Evolutionary conservation across 371 early-diverging fungal species (phyloP).

Genomic region (Actinomucor elegans): DNA sequence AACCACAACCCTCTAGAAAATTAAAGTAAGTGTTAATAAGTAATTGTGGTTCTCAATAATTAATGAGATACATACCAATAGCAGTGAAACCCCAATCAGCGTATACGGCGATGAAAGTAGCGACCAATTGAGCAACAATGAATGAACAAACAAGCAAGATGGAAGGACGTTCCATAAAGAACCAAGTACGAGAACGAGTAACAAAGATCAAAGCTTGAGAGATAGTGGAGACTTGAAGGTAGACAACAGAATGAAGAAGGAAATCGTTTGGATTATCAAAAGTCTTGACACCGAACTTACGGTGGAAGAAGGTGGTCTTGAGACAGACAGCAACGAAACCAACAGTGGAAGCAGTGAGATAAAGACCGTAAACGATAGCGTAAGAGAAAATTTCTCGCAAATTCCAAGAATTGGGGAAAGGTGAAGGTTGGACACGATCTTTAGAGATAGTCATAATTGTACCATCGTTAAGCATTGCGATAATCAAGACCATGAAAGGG

Average conservation of each 20-base stretch:
- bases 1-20: conserved; percentile 54
- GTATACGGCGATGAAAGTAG: conserved; percentile 60
- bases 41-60: too few species aligned
- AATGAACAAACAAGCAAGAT: conserved; percentile 46
- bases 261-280: conserved; percentile 40
- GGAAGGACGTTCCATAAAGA: conserved; percentile 56
- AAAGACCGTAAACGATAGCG: conserved; percentile 56
- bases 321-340: conserved; percentile 44
- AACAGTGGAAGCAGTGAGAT: conserved; percentile 56
- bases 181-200: conserved; percentile 57
- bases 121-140: conserved; percentile 55
- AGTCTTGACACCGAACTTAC: conserved; percentile 35
- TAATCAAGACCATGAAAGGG: conserved; percentile 62
- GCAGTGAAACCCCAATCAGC: conserved; percentile 62
- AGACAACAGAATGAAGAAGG: conserved; percentile 53
- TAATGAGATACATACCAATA: too few species aligned
- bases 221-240: conserved; percentile 59
- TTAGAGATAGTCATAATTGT: conserved; percentile 63
- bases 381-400: conserved; percentile 57
- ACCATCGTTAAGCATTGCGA: conserved; percentile 61
- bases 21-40: too few species aligned
- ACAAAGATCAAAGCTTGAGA: conserved; percentile 62
- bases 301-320: conserved; percentile 46
- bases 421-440: conserved; percentile 57
- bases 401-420: conserved; percentile 59